Evolutionary conservation across 306 rosid genomes (phyloP), one percentile per base, ranked within the genome.

Genomic region (Trifolium pratense): DNA sequence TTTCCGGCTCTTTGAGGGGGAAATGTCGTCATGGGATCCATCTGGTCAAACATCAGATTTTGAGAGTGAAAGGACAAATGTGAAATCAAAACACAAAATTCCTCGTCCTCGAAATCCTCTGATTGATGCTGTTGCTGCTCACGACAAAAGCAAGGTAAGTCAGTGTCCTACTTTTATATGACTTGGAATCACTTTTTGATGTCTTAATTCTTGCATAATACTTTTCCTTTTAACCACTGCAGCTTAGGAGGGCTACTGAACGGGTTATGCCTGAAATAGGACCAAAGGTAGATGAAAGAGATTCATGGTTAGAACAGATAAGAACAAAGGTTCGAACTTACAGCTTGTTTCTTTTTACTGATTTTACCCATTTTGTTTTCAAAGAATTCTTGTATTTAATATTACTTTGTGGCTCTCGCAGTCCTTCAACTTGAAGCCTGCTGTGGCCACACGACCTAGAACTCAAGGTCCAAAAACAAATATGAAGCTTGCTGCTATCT

Each of bases 41-140:
- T 74, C 80, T 57, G 61, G 76, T 77, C 76, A 61, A 60, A 73
- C 82, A 46, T 49, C 91, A 40, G 86, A 82, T 58, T 61, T 75
- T 75, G 97, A 89, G 70, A 77, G 74, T 17, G 89, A 82, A 74
- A 82, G 66, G 76, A 51, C 82, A 25, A 87, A 86, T 76, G 92
- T 86, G 66, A 84, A 80, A 66, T 84, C 80, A 59, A 82, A 78
- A 52, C 78, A 40, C 56, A 95, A 90, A 84, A 66, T 87, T 72
- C 96, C 92, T 66, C 97, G 97, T 78, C 97, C 99, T n/a, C 85
- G 96, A 51, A 92, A 66, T 83, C 99, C 97, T 82, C 96, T 92
- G 69, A 92, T 95, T 59, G 99, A 95, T 81, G 97, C 93, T 45
- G 97, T 92, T 79, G 89, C 83, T 66, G 97, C 99, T 80, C 97